Conservation (phyloP, 108 stramenopile genomes). For the Aureococcus anophagefferens region DNA sequence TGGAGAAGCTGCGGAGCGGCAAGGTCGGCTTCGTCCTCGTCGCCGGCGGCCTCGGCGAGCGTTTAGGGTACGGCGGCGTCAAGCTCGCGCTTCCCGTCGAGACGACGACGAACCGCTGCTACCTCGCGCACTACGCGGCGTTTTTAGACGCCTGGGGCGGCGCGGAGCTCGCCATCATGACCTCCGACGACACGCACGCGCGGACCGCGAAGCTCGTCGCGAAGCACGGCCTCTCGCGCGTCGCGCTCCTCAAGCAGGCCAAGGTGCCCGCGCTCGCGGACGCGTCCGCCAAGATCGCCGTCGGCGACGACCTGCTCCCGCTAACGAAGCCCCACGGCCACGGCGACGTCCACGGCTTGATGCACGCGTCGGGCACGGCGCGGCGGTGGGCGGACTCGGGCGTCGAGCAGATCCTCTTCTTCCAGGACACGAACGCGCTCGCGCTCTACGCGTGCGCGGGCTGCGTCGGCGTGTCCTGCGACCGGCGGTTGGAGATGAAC, state of each 20-base stretch:
- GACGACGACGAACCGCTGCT: slow-evolving; percentile 28
- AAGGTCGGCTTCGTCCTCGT: slow-evolving; percentile 75
- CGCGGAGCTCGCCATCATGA: too few species aligned
- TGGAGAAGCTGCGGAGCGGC: slow-evolving; percentile 50
- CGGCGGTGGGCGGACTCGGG: slow-evolving; percentile 70
- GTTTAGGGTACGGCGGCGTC: slow-evolving; percentile 96
- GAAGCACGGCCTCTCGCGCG: too few species aligned
- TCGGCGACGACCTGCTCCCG: slow-evolving; percentile 21
- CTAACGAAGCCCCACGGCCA: slow-evolving; percentile 93
- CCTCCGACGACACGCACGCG: too few species aligned
- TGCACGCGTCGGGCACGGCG: slow-evolving; percentile 71
- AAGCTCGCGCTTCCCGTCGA: slow-evolving; percentile 61
- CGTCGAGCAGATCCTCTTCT: slow-evolving; percentile 79
- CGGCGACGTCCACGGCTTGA: slow-evolving; percentile 87
- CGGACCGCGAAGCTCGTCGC: too few species aligned
- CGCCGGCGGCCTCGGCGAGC: slow-evolving; percentile 95
- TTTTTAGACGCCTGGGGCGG: not conserved
- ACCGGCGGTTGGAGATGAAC: slow-evolving; percentile 87
- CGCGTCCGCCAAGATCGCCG: slow-evolving; percentile 35
- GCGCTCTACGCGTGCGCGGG: slow-evolving; percentile 82
- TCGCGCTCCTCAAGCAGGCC: slow-evolving; percentile 49
- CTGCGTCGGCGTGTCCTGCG: slow-evolving; percentile 82
- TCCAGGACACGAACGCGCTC: slow-evolving; percentile 98
- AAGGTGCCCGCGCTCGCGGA: slow-evolving; percentile 43
- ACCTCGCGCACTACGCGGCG: slow-evolving; percentile 31